A percentile compares a stretch with the other conserved stretches of the same genome.
Evolutionary conservation across 192 early-diverging fungal genomes (phyloP).

Genomic region (Umbelopsis vinacea): DNA sequence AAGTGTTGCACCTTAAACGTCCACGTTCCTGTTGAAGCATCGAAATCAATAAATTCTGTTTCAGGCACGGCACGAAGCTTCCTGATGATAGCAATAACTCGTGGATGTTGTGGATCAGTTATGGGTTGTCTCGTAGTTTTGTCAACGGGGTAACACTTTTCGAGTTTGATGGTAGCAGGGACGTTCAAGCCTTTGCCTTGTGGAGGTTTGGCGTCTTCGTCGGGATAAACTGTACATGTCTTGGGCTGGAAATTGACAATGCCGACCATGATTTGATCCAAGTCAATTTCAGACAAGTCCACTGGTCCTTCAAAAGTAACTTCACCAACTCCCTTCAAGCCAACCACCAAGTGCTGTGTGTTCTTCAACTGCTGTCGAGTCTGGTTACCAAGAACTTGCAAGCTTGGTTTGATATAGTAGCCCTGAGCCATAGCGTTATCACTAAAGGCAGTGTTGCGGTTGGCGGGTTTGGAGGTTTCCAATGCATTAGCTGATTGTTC

Average conservation of each 20-base stretch:
- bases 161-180: conserved; percentile 76
- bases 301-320: conserved; percentile 83
- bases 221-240: conserved; percentile 81
- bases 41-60: conserved; percentile 81
- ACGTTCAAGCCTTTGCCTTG: conserved; percentile 90
- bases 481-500: not conserved
- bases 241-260: conserved; percentile 78
- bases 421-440: conserved; percentile 43
- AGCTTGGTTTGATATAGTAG: conserved; percentile 80
- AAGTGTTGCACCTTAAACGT: conserved; percentile 90
- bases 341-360: conserved; percentile 79
- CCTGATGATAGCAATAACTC: conserved; percentile 67
- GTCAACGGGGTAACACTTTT: conserved; percentile 85
- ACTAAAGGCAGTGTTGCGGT: conserved; percentile 11
- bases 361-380: conserved; percentile 65
- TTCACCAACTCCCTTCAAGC: conserved; percentile 68
- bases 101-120: conserved; percentile 67
- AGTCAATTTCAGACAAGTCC: conserved; percentile 69
- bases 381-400: conserved; percentile 74
- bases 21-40: conserved; percentile 79
- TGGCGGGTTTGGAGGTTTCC: not conserved
- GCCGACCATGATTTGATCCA: conserved; percentile 72
- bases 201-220: conserved; percentile 76
- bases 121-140: conserved; percentile 72
- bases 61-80: conserved; percentile 73